phyloP scores from a whole-genome alignment of 768 basidiomycete species.

The Gymnopilus junonius region DNA sequence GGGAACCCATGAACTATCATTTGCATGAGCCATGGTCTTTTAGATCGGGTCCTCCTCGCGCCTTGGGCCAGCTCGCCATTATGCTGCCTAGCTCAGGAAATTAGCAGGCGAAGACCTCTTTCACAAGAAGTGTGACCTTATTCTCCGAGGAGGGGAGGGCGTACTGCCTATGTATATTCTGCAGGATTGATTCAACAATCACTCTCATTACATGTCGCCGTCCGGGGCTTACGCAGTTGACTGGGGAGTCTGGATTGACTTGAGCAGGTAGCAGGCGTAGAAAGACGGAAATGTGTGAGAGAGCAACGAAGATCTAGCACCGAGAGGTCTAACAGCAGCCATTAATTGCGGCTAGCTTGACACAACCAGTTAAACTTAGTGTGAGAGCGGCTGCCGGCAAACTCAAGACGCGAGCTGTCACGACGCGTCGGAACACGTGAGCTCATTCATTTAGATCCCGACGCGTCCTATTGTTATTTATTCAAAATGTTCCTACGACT shows the following conservation, averaged over 20 bases:
- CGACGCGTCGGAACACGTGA: constrained; percentile 27
- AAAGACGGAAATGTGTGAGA: constrained; percentile 56
- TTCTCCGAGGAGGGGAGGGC: constrained; percentile 65
- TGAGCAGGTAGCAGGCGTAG: constrained; percentile 85
- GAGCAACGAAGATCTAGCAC: constrained; percentile 21
- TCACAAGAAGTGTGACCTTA: constrained; percentile 44
- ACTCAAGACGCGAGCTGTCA: constrained; percentile 27
- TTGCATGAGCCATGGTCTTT: constrained; percentile 81
- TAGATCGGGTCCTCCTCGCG: constrained; percentile 64
- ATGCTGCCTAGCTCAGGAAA: constrained; percentile 59
- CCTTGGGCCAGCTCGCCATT: constrained; percentile 79
- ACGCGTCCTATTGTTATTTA: not conserved
- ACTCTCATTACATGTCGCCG: not conserved
- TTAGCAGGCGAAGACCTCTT: not conserved
- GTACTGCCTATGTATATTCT: constrained; percentile 83
- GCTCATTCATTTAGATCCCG: constrained; percentile 9
- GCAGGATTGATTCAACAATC: constrained; percentile 9
- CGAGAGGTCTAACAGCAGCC: constrained; percentile 12
- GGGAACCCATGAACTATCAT: constrained; percentile 88
- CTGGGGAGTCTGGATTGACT: constrained; percentile 59
- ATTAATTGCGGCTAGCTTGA: constrained; percentile 7
- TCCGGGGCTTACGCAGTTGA: constrained; percentile 43
- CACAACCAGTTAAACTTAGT: constrained; percentile 1
- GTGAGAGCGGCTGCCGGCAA: not conserved
- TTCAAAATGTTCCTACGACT: constrained; percentile 37